Evolutionary conservation across 768 basidiomycete genomes (phyloP), one percentile per base, ranked within the genome.

Genomic region (Naganishia vishniacii): DNA sequence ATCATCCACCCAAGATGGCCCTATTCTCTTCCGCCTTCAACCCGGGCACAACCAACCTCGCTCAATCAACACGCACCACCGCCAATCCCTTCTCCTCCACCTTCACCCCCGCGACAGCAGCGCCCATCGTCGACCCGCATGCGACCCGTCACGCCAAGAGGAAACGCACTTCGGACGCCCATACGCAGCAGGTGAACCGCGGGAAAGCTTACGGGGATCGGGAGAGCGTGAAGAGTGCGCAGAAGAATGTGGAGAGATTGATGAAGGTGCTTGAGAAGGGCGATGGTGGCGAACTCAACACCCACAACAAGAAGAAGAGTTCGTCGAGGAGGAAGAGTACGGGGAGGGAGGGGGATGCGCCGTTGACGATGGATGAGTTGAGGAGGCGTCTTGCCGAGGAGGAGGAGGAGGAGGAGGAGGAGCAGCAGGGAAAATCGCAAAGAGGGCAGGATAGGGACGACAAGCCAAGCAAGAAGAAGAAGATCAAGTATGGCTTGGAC

Each of bases 191-290:
- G 12, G 28, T 40, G 23, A 56, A 40, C 37, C 53, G 34, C 4
- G 34, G 15, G 16, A 15, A 28, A 3, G 60, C 61, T 8, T 67
- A 67, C 28, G 44, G 56, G 15, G 70, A 59, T 49, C 47, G 58
- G 3, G 66, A 68, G 28, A 58, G 59, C 34, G 49, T 72, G 25
- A 63, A 64, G 37, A 48, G 56, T 5, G 70, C 70, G 25, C 70
- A 75, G 51, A 58, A 65, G 26, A 77, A 77, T 49, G 59, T 77
- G 16, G 74, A 75, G 46, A 73, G 70, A 41, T 46, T 77, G 45
- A 75, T 77, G 70, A 74, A 64, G 28, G 68, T 68, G 56, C 64
- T 73, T 15, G 73, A 72, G 25, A 69, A 61, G 41, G 72, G 68
- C 66, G 34, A 32, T 69, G 25, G 18, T 15, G 11, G 59, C 15